Base-by-base conservation (phyloP, 1,284 basidiomycete species). In the Irpex sp. region DNA sequence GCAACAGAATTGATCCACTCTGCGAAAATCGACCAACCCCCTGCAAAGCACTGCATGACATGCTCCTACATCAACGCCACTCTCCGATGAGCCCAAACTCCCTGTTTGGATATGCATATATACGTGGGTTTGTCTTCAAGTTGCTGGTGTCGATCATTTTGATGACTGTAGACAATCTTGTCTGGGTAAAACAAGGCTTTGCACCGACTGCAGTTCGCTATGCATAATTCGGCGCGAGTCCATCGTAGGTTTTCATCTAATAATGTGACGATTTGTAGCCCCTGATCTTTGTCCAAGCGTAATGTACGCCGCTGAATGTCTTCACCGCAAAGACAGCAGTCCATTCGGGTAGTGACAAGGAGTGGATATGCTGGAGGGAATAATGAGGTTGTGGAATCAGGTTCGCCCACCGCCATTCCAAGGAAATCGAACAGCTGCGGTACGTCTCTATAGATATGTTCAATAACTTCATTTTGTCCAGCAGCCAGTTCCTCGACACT, bases 21-120 rank as follows among this genome's bases (percentile, higher is more conserved):
- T 7, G 60, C 60, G 60, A 65, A 70, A 49, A 18, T 68, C 3
- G 67, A 20, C 67, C 67, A 68, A 3, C 67, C 67, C 18, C 54
- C 24, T 1, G 54, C 54, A 62, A 68, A 45, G 11, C 42, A 20
- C 3, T 58, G 56, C n/a, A 68, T 44, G 15, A 43, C 43, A 54
- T 64, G 43, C 43, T 69, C 67, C 20, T 69, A 44, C 9, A 20
- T n/a, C 6, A 24, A 24, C 5, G 68, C 68, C 1, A 70, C 64
- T 4, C 45, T 18, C 2, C 68, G 44, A n/a, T 58, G 18, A 22
- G 18, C 20, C 63, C 64, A 70, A 18, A 70, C 9, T 20, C 68
- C 68, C 27, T 59, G 44, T 64, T 70, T 70, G 1, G 68, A 70
- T 18, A 70, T 66, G 20, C 68, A 38, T 2, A 70, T 20, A 38